These are phyloP conservation scores for Fusarium sp. DNA, from an alignment of 2,329 filamentous ascomycete genomes.

Conservation along the genomic window DNA sequence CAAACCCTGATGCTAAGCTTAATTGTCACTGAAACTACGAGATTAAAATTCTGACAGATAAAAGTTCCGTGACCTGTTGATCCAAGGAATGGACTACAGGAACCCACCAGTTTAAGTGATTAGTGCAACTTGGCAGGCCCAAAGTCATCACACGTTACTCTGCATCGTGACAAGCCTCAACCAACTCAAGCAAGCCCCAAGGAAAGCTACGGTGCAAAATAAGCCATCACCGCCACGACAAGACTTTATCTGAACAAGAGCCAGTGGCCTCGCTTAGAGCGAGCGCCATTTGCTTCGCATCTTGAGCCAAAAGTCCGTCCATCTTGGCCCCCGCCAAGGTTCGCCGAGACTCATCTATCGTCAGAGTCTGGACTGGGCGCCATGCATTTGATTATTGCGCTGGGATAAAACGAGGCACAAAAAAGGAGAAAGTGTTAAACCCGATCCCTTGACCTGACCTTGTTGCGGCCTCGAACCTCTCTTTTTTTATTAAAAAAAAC, in stretches of 20 bases:
- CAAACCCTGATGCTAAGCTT: constrained; percentile 14
- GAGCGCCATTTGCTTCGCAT: constrained; percentile 31
- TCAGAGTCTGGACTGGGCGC: constrained; percentile 34
- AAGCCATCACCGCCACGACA: constrained; percentile 6
- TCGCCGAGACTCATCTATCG: constrained; percentile 22
- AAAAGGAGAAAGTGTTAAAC: neutral
- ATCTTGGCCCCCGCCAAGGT: constrained; percentile 33
- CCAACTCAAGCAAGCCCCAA: neutral
- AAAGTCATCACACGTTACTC: constrained; percentile 22
- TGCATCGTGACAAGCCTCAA: constrained; percentile 23
- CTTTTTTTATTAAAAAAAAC: neutral
- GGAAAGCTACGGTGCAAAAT: neutral
- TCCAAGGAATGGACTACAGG: neutral
- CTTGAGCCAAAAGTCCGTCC: constrained; percentile 26
- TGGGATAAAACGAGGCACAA: constrained; percentile 8
- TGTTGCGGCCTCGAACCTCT: too few relatives aligned
- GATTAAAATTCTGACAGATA: neutral
- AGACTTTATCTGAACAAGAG: constrained; percentile 2
- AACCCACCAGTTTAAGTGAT: neutral
- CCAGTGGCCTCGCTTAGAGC: constrained; percentile 33
- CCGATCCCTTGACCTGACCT: neutral
- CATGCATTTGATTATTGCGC: neutral
- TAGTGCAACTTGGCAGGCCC: constrained; percentile 13
- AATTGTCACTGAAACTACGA: constrained; percentile 6
- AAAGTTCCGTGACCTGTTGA: neutral